Base-by-base conservation (phyloP, 78 protist genomes). In the Chrysochromulina tobinii region DNA sequence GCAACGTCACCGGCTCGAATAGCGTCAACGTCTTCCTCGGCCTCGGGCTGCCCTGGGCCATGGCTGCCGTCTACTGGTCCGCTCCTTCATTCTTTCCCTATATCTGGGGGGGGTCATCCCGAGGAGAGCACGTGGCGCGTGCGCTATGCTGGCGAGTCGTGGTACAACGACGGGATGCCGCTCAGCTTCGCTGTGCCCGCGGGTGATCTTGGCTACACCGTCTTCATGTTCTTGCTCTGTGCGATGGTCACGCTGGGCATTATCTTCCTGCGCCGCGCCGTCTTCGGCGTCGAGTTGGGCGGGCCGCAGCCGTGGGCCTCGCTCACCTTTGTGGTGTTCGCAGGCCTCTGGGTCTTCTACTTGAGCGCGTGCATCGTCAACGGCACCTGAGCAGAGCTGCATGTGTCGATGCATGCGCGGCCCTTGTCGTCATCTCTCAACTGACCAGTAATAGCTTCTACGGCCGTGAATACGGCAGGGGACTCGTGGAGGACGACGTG, bases 1-100 rank as follows among this genome's bases (percentile, higher is more conserved):
- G 93, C 58, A 91, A 91, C 84, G 84, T 91, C n/a, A 91, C 93
- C 2, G 93, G 93, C 38, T 50, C 69, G n/a, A 91, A 91, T 84
- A 21, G 69, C 18, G 89, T 91, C 61, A 91, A 91, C 86, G 93
- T 83, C 79, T 91, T 66, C 90, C 90, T 66, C 54, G 92, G 92
- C 38, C 92, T 89, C n/a, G 79, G 75, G 17, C 51, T 89, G 54
- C 85, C 92, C 6, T 91, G 93, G 93, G 3, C 53, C 18, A 84
- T 91, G 4, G 89, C 81, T 25, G 9, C 93, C 25, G n/a, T 91
- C 59, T 91, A 91, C 73, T 68, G 67, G 48, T 38, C 38, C 38
- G 38, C 38, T 38, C 38, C 38, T 38, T 38, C 38, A 38, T 38
- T 38, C 38, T 38, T 38, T 38, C 38, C 38, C 38, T 38, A 38